A percentile compares a stretch with the other conserved stretches of the same genome.
Conservation (phyloP, 2,329 filamentous ascomycete genomes). For the Hymenoscyphus occultus region DNA sequence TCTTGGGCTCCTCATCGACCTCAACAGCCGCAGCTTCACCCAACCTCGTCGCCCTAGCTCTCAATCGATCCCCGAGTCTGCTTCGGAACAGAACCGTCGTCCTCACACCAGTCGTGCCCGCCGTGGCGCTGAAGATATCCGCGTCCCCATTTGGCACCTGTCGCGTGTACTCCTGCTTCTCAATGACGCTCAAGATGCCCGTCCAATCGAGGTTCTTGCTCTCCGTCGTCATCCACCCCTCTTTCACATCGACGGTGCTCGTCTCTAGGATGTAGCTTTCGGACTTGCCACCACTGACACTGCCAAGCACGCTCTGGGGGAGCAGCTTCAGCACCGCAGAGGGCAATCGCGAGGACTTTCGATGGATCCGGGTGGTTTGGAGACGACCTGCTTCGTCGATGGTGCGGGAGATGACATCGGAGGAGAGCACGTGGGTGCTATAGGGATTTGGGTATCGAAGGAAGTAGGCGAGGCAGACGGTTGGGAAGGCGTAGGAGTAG, state of each 20-base stretch:
- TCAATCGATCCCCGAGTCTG: conserved; percentile 61
- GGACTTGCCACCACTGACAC: conserved; percentile 56
- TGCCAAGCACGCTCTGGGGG: conserved; percentile 55
- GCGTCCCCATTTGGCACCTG: conserved; percentile 26
- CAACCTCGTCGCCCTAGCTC: conserved; percentile 38
- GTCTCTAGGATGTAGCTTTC: conserved; percentile 79
- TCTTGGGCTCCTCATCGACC: conserved; percentile 45
- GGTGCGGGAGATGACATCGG: conserved; percentile 73
- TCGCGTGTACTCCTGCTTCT: conserved; percentile 65
- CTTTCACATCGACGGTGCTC: conserved; percentile 72
- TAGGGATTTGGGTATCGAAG: conserved; percentile 87
- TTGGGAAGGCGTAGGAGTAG: conserved; percentile 79
- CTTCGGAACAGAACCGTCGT: conserved; percentile 74
- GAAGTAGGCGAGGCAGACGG: conserved; percentile 85
- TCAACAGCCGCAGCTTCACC: conserved; percentile 40
- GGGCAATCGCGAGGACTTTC: conserved; percentile 78
- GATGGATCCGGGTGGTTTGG: conserved; percentile 74
- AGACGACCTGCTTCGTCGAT: conserved; percentile 75
- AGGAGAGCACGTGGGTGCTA: conserved; percentile 76
- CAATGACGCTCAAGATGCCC: conserved; percentile 73
- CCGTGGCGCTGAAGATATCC: conserved; percentile 29
- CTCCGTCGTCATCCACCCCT: conserved; percentile 82
- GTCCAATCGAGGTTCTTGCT: conserved; percentile 80
- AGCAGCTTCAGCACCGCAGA: conserved; percentile 72
- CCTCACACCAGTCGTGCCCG: conserved; percentile 59